Base-by-base conservation (phyloP, 2,329 filamentous ascomycete genomes). In the Thermomyces lanuginosus region DNA sequence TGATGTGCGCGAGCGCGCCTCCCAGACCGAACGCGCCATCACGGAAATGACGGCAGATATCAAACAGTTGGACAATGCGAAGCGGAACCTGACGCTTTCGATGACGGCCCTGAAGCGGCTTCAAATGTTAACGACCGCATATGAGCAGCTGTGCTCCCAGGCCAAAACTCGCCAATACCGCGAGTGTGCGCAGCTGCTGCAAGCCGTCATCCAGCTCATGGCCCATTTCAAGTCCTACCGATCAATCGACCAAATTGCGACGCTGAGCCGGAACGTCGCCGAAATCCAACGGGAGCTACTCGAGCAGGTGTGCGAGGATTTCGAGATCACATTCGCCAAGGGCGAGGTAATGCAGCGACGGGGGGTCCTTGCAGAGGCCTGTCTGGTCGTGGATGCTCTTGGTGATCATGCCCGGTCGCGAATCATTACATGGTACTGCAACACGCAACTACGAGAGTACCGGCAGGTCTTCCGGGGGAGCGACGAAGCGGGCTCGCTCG, bases 41-140 rank as follows among this genome's bases (percentile, higher is more conserved):
- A 93, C 86, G 24, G 83, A 83, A 40, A 98, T 98, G 89, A 98
- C 89, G 34, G 83, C 89, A 32, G 89, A 98, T 47, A 98, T 98
- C 52, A 98, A 98, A 61, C 75, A 86, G 39, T 66, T 98, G 37
- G 89, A 98, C 55, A 80, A 79, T 52, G 93, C 89, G 19, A 98
- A 98, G 63, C 77, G 77, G 53, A 98, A 98, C 55, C 65, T 98
- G 35, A 93, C 89, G 6, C 66, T 92, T 28, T 93, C 83, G 38
- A 98, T 98, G 89, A 98, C 89, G 22, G 86, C 86, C 12, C 63
- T 98, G 44, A 98, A 98, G 61, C 69, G 89, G 24, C 65, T 98
- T 42, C 89, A 98, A 63, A 98, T 98, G 89, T 61, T 98, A 48
- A 95, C 89, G 4, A 95, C 89, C 3, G 89, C 89, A n/a, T 98